Evolutionary conservation across 495 filamentous ascomycete species (phyloP), one percentile per base, ranked within the genome.

Genomic region (Tuber melanosporum): DNA sequence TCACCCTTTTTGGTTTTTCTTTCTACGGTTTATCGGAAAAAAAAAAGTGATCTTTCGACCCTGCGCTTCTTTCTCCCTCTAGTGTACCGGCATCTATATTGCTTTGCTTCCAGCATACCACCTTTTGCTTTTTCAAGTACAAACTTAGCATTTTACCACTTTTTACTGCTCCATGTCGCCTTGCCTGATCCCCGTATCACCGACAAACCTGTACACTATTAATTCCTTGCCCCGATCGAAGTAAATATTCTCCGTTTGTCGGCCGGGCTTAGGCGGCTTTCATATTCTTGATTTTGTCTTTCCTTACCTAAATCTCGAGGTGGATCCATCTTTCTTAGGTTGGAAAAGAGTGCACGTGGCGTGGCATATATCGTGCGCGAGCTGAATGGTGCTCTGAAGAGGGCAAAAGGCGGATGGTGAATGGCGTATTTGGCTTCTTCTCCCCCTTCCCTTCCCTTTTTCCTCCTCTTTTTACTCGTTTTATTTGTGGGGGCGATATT

Each of bases 401-500:
- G n/a, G 26, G 26, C 57, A 32, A 66, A 66, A 26, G 26, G 26
- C 14, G 26, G 57, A 26, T 36, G 76, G 77, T 78, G 72, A 78
- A 78, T 79, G 78, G 78, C 78, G 78, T 80, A 80, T 73, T 73
- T 71, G 77, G 78, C 62, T 76, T 45, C 39, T 79, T 76, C 75
- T 69, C 43, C 70, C 73, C 73, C 75, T 69, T 47, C 70, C 73
- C 75, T 57, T 14, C 46, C 70, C 73, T 44, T 19, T 42, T 26
- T 43, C 19, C 17, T 72, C 52, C 73, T 71, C 7, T 69, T 80
- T n/a, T n/a, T n/a, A 2, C 22, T 26, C 10, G 22, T 32, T 62
- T 62, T 62, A 14, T 62, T n/a, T 14, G 52, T 26, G 52, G 52
- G 52, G 52, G 52, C 52, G 52, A 62, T 62, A 62, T 62, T n/a